phyloP scores from a whole-genome alignment of 2,329 filamentous ascomycete genomes.

The Aureobasidium sp. region DNA sequence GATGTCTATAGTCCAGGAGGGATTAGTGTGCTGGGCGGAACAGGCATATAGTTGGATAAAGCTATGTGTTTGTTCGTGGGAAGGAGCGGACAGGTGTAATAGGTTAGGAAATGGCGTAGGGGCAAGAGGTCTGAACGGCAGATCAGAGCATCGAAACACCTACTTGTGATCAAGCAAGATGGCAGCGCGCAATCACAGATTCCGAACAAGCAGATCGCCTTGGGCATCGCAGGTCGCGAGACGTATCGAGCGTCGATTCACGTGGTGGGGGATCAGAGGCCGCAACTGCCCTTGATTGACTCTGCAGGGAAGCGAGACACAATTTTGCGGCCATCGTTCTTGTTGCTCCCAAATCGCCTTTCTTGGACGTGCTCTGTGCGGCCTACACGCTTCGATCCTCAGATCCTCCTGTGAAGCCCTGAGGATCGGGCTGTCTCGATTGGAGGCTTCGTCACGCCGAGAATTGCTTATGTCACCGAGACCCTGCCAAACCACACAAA shows the following conservation, averaged over 20 bases:
- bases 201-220: conserved; percentile 6
- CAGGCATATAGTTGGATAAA: not conserved
- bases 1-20: not conserved
- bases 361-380: not conserved
- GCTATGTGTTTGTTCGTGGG: not conserved
- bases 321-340: not conserved
- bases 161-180: not conserved
- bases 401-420: not conserved
- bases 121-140: not conserved
- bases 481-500: not conserved
- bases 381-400: not conserved
- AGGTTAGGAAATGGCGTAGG: not conserved
- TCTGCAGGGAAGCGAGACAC: conserved; percentile 5
- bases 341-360: not conserved
- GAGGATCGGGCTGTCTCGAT: not conserved
- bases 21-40: not conserved
- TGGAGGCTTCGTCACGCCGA: not conserved
- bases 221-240: conserved; percentile 10
- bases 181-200: not conserved
- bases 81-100: not conserved
- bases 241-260: conserved; percentile 11
- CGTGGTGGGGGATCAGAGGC: not conserved
- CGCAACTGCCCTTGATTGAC: conserved; percentile 2
- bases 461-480: not conserved
- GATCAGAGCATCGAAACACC: not conserved